phyloP scores from a whole-genome alignment of 2,329 filamentous ascomycete species.

The Penicillium sp. region DNA sequence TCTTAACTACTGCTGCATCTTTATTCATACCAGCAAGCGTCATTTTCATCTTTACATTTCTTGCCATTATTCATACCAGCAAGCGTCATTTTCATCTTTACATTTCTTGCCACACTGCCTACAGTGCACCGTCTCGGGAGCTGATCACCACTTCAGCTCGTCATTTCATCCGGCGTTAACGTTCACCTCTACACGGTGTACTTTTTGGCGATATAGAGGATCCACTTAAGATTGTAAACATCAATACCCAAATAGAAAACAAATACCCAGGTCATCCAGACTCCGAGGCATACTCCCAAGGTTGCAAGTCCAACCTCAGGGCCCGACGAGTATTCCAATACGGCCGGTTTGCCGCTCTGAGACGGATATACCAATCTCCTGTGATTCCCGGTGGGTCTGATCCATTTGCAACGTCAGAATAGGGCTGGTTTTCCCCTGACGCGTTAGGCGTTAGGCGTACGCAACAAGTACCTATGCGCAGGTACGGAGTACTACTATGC shows the following conservation, averaged over 20 bases:
- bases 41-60: not conserved
- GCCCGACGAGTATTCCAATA: constrained; percentile 4
- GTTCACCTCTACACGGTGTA: not conserved
- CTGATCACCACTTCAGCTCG: not conserved
- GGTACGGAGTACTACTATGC: not conserved
- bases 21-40: constrained; percentile 11
- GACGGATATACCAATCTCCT: not conserved
- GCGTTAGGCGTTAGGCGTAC: not conserved
- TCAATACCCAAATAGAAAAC: not conserved
- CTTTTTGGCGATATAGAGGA: not conserved
- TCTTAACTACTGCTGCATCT: constrained; percentile 9
- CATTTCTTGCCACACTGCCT: not conserved
- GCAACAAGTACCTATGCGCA: not conserved
- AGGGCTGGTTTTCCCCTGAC: not conserved
- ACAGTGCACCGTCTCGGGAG: not conserved
- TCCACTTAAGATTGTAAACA: not conserved
- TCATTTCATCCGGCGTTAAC: not conserved
- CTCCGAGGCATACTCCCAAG: too few relatives aligned
- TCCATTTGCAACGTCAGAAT: not conserved
- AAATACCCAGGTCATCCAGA: not conserved
- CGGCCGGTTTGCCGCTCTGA: constrained; percentile 7
- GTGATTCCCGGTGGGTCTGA: not conserved
- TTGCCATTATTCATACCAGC: too few relatives aligned
- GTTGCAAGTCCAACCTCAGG: too few relatives aligned
- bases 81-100: constrained; percentile 9